Evolutionary conservation across 345 rosid species (phyloP).

Genomic region (Dipteronia dyeriana): DNA sequence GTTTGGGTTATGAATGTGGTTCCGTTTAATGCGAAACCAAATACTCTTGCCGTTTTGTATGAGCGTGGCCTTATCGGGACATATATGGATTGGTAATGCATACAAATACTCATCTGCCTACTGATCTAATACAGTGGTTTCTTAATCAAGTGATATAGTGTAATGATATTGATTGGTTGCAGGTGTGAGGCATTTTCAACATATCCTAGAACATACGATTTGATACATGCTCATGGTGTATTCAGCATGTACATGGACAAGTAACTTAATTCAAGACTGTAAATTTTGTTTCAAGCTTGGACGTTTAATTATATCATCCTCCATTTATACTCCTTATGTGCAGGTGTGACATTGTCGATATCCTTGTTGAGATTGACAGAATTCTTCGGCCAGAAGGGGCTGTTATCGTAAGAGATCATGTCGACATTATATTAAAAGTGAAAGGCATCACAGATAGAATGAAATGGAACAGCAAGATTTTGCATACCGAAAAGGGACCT

Average conservation of each 20-base stretch:
- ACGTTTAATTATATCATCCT: neutral
- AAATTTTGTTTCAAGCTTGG: neutral
- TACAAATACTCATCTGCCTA: neutral
- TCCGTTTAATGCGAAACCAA: conserved; percentile 41
- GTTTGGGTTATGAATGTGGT: conserved; percentile 81
- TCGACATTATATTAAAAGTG: conserved; percentile 47
- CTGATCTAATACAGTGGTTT: too few species aligned
- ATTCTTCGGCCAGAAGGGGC: conserved; percentile 62
- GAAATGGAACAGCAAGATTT: conserved; percentile 53
- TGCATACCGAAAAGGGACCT: conserved; percentile 40
- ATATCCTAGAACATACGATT: conserved; percentile 63
- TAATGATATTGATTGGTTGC: conserved; percentile 13
- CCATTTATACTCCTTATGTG: neutral
- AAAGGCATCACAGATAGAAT: conserved; percentile 41
- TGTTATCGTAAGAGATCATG: conserved; percentile 53
- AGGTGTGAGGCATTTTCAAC: conserved; percentile 73
- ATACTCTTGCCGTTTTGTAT: conserved; percentile 57
- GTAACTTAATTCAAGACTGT: conserved; percentile 12
- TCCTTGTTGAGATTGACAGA: conserved; percentile 64
- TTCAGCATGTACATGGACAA: conserved; percentile 63
- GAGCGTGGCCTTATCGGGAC: conserved; percentile 79
- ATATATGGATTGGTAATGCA: conserved; percentile 68
- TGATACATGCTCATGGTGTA: conserved; percentile 59
- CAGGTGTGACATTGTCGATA: conserved; percentile 60
- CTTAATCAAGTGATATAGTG: too few species aligned